Evolutionary conservation across 495 filamentous ascomycete species (phyloP).

Genomic region (Glonium stellatum): DNA sequence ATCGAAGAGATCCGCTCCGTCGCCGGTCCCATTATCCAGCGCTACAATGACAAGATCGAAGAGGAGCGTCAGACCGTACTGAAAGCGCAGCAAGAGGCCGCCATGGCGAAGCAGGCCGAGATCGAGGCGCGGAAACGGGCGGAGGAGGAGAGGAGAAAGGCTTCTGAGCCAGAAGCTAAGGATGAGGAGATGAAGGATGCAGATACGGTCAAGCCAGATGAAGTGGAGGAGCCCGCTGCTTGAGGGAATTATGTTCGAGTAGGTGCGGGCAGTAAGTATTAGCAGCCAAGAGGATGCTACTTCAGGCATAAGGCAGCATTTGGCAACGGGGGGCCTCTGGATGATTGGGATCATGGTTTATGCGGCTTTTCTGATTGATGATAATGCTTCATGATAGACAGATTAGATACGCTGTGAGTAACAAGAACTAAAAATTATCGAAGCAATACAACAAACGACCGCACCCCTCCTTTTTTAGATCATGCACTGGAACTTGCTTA

Average conservation of each 20-base stretch:
- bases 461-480: no score
- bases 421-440: no score
- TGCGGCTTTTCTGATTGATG: background rate
- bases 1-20: constrained; percentile 91
- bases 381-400: constrained; percentile 1
- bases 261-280: background rate
- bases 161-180: constrained; percentile 41
- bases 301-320: background rate
- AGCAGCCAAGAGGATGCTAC: background rate
- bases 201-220: constrained; percentile 32
- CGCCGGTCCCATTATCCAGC: constrained; percentile 85
- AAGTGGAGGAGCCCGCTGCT: constrained; percentile 33
- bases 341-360: background rate
- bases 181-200: constrained; percentile 40
- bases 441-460: no score
- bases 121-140: constrained; percentile 70
- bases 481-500: no score
- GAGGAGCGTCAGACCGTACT: constrained; percentile 73
- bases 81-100: constrained; percentile 67
- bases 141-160: constrained; percentile 58
- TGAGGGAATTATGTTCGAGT: background rate
- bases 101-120: constrained; percentile 37
- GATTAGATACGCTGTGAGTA: background rate
- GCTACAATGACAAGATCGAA: constrained; percentile 90
- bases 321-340: background rate